Evolutionary conservation across 2,329 filamentous ascomycete genomes (phyloP), one percentile per base, ranked within the genome.

Genomic region (Fusarium euwallaceae): DNA sequence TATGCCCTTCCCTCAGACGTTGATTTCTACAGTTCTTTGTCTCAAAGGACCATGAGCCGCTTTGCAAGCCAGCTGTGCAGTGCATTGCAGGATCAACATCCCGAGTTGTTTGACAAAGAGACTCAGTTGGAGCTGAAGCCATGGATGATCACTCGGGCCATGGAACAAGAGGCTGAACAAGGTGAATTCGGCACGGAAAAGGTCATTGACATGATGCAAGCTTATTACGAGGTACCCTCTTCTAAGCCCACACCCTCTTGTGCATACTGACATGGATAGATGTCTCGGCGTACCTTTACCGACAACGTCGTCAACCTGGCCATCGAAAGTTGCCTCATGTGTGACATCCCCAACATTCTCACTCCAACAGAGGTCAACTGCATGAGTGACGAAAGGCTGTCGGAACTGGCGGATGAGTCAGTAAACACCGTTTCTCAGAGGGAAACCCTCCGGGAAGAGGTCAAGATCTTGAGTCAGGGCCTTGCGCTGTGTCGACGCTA

Each of bases 251-350:
- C 16, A 0, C 6, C 3, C 4, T 1, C 4, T n/a, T 4, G 2
- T 5, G 2, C 2, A 10, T 58, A 3, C 55, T 70, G 10, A 71
- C 43, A 12, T 6, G 5, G 20, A 32, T 8, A 86, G 84, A 83
- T 85, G 76, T 83, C 85, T 2, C 79, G 85, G 4, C 74, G 83
- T 14, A 85, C 83, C 0, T 87, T 89, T 58, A 80, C 85, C 4
- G 85, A 89, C 5, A 87, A 87, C 22, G 79, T 89, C 11, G 81
- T 85, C 20, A 87, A 83, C n/a, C 79, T 88, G 1, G 87, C 83
- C 0, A 80, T 87, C 1, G 87, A 89, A 72, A 85, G 85, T 36
- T 88, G 86, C 53, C 82, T 89, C 1, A 76, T 89, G 0, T 76
- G 66, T 0, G 81, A 84, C 2, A 67, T 89, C 0, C 81, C 83